Percentiles rank a stretch among this genome's conserved stretches.
Evolutionary conservation across 306 rosid species (phyloP).

Genomic region (Betula pendula): DNA sequence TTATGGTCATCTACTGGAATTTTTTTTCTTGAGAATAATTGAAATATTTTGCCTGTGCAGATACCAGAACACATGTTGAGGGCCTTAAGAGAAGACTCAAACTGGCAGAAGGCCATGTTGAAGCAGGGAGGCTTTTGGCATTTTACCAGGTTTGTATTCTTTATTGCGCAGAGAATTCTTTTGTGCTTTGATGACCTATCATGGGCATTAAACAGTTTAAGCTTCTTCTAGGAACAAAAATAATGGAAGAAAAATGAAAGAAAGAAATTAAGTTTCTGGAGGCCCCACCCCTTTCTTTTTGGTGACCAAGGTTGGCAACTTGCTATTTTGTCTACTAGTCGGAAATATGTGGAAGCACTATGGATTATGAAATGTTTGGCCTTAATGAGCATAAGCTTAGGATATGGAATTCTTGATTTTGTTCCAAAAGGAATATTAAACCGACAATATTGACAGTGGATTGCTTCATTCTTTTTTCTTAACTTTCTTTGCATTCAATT

Average conservation of each 20-base stretch:
- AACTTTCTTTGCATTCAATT: background rate
- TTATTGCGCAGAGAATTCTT: background rate
- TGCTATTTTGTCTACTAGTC: background rate
- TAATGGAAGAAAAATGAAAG: background rate
- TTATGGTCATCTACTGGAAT: constrained; percentile 14
- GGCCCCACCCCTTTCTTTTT: background rate
- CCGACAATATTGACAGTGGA: background rate
- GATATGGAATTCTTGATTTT: constrained; percentile 1
- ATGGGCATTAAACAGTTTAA: background rate
- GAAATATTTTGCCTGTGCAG: constrained; percentile 45
- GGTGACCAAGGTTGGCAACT: background rate
- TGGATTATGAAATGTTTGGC: background rate
- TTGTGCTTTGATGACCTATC: background rate
- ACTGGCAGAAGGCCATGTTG: constrained; percentile 88
- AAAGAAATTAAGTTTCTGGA: background rate
- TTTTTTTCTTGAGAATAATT: constrained; percentile 16
- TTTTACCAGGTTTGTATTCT: constrained; percentile 74
- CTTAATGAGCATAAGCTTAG: background rate
- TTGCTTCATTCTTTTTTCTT: background rate
- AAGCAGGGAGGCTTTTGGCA: constrained; percentile 92
- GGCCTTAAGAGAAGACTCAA: constrained; percentile 64
- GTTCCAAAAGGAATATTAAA: constrained; percentile 5
- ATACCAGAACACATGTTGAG: constrained; percentile 42
- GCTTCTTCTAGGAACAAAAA: background rate
- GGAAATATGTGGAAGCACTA: constrained; percentile 2